Conservation (phyloP, 495 filamentous ascomycete genomes). For the Penicillium robsamsonii region DNA sequence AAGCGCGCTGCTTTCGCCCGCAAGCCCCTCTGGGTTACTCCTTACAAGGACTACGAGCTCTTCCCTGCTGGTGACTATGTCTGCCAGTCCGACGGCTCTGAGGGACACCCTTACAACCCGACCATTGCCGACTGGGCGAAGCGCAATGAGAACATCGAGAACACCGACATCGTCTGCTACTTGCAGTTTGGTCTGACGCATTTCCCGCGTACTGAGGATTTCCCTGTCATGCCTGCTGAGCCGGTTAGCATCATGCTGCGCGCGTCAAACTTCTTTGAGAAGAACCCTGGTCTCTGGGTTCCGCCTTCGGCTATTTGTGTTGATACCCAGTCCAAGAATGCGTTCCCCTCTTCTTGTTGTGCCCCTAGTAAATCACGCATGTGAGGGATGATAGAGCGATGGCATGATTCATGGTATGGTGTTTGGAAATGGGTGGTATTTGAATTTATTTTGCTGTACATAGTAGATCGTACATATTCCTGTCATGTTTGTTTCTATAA, state of each 20-base stretch:
- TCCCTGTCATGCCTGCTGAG: conserved; percentile 71
- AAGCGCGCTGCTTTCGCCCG: conserved; percentile 40
- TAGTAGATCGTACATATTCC: conserved; percentile 7
- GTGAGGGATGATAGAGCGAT: neutral
- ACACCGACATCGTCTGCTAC: conserved; percentile 56
- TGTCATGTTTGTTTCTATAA: neutral
- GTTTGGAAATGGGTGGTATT: neutral
- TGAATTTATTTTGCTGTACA: neutral
- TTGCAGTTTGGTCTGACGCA: conserved; percentile 61
- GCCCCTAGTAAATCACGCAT: conserved; percentile 12
- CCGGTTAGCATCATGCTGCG: conserved; percentile 64
- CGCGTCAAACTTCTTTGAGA: conserved; percentile 67
- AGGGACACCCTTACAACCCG: conserved; percentile 36
- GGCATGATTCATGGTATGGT: neutral
- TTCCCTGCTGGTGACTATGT: conserved; percentile 53
- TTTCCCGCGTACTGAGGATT: conserved; percentile 57
- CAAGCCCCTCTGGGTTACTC: conserved; percentile 39
- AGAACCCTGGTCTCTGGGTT: conserved; percentile 70
- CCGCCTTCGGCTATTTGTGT: conserved; percentile 48
- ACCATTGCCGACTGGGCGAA: conserved; percentile 43
- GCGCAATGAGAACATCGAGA: conserved; percentile 51
- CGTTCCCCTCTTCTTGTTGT: conserved; percentile 29
- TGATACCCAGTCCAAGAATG: conserved; percentile 28
- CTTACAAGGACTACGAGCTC: conserved; percentile 44
- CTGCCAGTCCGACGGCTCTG: conserved; percentile 38